These are phyloP conservation scores for Malassezia yamatoensis DNA, from an alignment of 1,284 basidiomycete species.

Conservation along the genomic window DNA sequence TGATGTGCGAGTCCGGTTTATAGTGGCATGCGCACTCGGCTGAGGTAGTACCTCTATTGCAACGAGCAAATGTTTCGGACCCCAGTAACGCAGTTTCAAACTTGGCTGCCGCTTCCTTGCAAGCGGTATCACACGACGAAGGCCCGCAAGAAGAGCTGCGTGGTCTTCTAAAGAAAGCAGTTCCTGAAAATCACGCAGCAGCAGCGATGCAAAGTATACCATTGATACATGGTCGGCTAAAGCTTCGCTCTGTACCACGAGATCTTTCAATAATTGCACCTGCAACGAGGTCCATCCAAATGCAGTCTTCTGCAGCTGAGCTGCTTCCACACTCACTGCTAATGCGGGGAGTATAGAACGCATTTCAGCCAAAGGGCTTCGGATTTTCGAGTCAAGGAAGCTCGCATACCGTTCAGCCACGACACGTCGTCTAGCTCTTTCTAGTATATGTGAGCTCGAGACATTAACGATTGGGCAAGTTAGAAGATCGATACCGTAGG, in stretches of 20 bases:
- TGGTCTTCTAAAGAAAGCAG: conserved; percentile 34
- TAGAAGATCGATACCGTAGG: conserved; percentile 40
- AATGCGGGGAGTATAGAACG: conserved; percentile 7
- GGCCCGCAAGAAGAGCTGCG: conserved; percentile 27
- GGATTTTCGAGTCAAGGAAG: background rate
- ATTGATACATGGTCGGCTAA: conserved; percentile 61
- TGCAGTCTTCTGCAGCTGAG: conserved; percentile 18
- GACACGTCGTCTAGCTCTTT: conserved; percentile 25
- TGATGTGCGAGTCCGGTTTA: conserved; percentile 15
- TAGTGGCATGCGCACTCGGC: conserved; percentile 60
- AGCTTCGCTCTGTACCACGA: conserved; percentile 76
- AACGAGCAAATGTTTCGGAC: conserved; percentile 57
- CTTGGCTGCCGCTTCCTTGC: conserved; percentile 29
- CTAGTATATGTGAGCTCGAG: conserved; percentile 32
- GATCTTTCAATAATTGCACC: conserved; percentile 77
- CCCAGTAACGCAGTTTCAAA: conserved; percentile 46
- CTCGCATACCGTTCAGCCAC: conserved; percentile 10
- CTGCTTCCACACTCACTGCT: background rate
- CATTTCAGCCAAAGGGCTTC: background rate
- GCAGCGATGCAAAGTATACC: conserved; percentile 24
- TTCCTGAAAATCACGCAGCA: conserved; percentile 24
- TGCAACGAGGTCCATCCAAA: conserved; percentile 91
- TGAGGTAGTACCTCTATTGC: conserved; percentile 71
- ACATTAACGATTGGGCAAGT: conserved; percentile 27
- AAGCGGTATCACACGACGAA: conserved; percentile 37